phyloP scores from a whole-genome alignment of 176 grass and related monocot species.

The Oryza glumipatula region DNA sequence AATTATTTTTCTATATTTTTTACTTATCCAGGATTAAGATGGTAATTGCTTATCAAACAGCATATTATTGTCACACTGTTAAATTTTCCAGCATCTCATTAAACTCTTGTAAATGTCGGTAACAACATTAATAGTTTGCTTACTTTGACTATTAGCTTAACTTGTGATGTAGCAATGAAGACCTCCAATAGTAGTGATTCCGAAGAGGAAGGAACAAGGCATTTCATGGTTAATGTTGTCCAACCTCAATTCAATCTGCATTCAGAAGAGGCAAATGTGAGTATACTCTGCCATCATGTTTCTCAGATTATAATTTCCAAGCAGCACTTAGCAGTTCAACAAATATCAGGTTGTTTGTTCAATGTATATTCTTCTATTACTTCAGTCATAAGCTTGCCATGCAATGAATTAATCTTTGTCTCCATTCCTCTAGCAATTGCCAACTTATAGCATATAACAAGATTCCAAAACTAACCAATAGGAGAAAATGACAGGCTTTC shows the following conservation, averaged over 20 bases:
- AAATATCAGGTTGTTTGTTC: slow-evolving; percentile 37
- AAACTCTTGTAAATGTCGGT: slow-evolving; percentile 19
- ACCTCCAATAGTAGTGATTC: slow-evolving; percentile 53
- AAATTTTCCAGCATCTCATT: slow-evolving; percentile 20
- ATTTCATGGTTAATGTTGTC: slow-evolving; percentile 94
- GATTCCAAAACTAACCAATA: slow-evolving; percentile 9
- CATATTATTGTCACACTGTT: slow-evolving; percentile 36
- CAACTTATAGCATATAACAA: slow-evolving; percentile 5
- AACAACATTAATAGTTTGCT: slow-evolving; percentile 31
- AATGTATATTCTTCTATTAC: slow-evolving; percentile 5
- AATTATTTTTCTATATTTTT: slow-evolving; percentile 6
- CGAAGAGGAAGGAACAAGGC: slow-evolving; percentile 85
- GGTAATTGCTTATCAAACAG: slow-evolving; percentile 14
- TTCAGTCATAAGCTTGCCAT: slow-evolving; percentile 23
- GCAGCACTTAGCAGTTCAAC: slow-evolving; percentile 13
- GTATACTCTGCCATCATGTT: slow-evolving; percentile 43
- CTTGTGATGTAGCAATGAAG: slow-evolving; percentile 56
- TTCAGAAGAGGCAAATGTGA: slow-evolving; percentile 99
- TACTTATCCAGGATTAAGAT: slow-evolving; percentile 18
- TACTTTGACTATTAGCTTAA: slow-evolving; percentile 39
- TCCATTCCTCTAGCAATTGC: slow-evolving; percentile 17
- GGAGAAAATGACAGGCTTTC: slow-evolving; percentile 7
- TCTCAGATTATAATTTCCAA: slow-evolving; percentile 30
- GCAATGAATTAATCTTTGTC: slow-evolving; percentile 14
- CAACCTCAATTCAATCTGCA: slow-evolving; percentile 99